These are phyloP conservation scores for Euphorbia tirucalli DNA, from an alignment of 345 rosid genomes.

Conservation along the genomic window DNA sequence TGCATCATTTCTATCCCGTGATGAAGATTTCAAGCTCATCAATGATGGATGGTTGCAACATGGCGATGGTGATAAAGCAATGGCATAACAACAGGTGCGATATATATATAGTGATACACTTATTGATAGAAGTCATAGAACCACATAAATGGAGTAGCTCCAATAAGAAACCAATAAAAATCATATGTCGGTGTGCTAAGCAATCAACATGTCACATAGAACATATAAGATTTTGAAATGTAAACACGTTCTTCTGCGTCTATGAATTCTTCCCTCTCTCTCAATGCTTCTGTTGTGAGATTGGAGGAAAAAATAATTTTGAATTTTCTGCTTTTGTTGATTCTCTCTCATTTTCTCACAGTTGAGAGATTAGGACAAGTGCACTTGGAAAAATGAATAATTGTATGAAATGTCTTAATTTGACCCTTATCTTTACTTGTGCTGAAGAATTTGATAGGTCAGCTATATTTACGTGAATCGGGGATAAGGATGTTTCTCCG, in stretches of 20 bases:
- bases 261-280: no score
- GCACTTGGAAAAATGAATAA: not conserved
- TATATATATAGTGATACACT: no score
- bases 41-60: slow-evolving; percentile 55
- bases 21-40: slow-evolving; percentile 65
- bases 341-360: no score
- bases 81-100: slow-evolving; percentile 51
- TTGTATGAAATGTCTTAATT: not conserved
- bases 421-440: slow-evolving; percentile 13
- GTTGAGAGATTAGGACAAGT: not conserved
- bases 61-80: slow-evolving; percentile 28
- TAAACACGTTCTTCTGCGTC: no score
- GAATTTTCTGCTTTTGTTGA: not conserved
- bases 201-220: not conserved
- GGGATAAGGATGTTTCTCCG: slow-evolving; percentile 43
- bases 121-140: no score
- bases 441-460: slow-evolving; percentile 12
- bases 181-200: not conserved
- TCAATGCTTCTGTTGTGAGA: no score
- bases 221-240: no score
- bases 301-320: no score
- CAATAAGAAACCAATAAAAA: not conserved
- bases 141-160: not conserved
- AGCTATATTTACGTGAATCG: slow-evolving; percentile 34
- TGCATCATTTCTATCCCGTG: slow-evolving; percentile 71